Conservation (phyloP, 495 filamentous ascomycete genomes). For the Acidiella bohemica region DNA sequence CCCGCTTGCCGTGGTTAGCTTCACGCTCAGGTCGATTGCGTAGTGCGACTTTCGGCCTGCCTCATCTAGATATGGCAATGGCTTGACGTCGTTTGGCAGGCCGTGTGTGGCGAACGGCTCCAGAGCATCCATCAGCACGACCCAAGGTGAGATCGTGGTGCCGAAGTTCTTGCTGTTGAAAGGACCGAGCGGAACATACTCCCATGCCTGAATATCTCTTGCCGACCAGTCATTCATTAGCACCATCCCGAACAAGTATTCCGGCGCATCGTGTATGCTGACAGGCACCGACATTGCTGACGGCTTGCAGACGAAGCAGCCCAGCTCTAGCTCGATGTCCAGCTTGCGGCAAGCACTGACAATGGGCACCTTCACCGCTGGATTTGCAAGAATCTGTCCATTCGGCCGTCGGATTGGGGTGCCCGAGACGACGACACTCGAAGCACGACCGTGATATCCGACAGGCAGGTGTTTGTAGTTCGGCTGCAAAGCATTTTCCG, state of each 20-base stretch:
- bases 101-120: conserved; percentile 52
- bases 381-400: conserved; percentile 68
- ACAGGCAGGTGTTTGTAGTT: conserved; percentile 89
- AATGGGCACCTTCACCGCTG: conserved; percentile 45
- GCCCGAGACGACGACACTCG: conserved; percentile 31
- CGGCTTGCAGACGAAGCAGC: conserved; percentile 57
- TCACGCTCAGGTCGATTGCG: conserved; percentile 63
- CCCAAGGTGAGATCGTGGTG: conserved; percentile 80
- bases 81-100: conserved; percentile 46
- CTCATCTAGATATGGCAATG: conserved; percentile 62
- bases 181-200: conserved; percentile 52
- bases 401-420: conserved; percentile 51
- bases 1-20: conserved; percentile 49
- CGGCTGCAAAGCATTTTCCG: conserved; percentile 64
- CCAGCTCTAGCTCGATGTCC: conserved; percentile 83
- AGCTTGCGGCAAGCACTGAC: conserved; percentile 52
- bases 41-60: conserved; percentile 48
- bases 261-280: conserved; percentile 49
- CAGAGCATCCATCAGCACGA: conserved; percentile 72
- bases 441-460: conserved; percentile 42
- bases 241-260: conserved; percentile 74
- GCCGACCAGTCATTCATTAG: conserved; percentile 94
- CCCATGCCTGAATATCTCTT: conserved; percentile 81
- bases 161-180: conserved; percentile 91
- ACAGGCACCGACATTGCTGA: conserved; percentile 50